Base-by-base conservation (phyloP, 305 asterid genomes). In the Solanum hybrid region DNA sequence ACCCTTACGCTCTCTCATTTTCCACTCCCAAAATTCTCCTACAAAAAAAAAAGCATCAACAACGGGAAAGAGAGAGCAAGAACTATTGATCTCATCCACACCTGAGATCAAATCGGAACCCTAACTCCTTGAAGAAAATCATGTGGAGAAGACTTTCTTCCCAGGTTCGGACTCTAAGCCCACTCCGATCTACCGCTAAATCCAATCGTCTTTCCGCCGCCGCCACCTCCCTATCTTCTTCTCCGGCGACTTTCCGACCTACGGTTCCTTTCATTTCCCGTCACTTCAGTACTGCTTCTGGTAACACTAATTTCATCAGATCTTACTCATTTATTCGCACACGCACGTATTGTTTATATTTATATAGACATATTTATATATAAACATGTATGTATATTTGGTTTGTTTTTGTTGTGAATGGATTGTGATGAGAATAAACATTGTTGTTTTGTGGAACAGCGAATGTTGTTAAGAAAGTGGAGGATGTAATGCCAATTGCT, bases 401-500 rank as follows among this genome's bases (percentile, higher is more conserved):
- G 34, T 87, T 87, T 72, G n/a, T 34, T 51, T 85, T 40, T 88
- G 71, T 84, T 82, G 29, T 42, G 71, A 36, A 64, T 29, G 14
- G 32, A 20, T 60, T 60, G 71, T 60, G 26, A 20, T 7, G 71
- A 60, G 71, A 60, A 60, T 60, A 8, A 27, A 31, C 0, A 20
- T 86, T 36, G 16, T 35, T 86, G 27, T 86, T 35, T 1, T 86
- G 64, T 73, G 78, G 81, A 86, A 31, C 64, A 86, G 96, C 91
- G 40, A 91, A 91, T 93, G 96, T 92, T 35, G 91, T 77, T 26
- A 89, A 93, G 76, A 95, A 95, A 91, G 95, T 93, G 27, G 99
- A 95, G 92, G 98, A 97, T 90, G 92, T 96, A 94, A 92, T 95
- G 96, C 99, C 98, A 79, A 97, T 96, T 93, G 98, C 98, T 37